Evolutionary conservation across 805 yeast genomes (phyloP).

Genomic region (Pichia insulana): DNA sequence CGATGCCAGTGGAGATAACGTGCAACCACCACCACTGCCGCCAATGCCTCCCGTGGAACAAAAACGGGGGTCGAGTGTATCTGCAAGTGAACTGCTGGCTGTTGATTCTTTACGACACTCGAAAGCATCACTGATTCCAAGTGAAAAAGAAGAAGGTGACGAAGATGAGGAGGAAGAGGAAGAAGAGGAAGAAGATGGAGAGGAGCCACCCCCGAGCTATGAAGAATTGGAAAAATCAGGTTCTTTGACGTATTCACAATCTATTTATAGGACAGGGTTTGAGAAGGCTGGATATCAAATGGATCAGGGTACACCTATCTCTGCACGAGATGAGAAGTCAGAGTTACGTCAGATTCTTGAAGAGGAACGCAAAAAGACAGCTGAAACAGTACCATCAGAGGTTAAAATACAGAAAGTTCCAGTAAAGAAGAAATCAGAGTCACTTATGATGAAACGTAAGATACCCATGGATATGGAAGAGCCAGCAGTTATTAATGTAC

Average conservation of each 20-base stretch:
- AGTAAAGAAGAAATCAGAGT: conserved; percentile 12
- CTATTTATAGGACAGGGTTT: conserved; percentile 29
- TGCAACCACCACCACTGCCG: conserved; percentile 25
- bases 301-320: conserved; percentile 17
- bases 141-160: conserved; percentile 15
- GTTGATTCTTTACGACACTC: conserved; percentile 12
- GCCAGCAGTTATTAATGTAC: background rate
- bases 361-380: background rate
- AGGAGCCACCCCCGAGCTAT: conserved; percentile 26
- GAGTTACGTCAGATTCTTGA: conserved; percentile 1
- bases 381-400: background rate
- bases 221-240: conserved; percentile 29
- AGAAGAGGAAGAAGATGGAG: conserved; percentile 4
- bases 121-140: conserved; percentile 18
- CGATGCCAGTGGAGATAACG: background rate
- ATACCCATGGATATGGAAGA: background rate
- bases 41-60: conserved; percentile 21
- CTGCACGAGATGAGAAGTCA: conserved; percentile 8
- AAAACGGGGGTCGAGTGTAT: conserved; percentile 5
- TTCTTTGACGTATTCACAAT: conserved; percentile 25
- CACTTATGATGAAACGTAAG: background rate
- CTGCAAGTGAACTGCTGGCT: conserved; percentile 3
- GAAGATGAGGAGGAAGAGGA: conserved; percentile 8
- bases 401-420: conserved; percentile 18
- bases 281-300: conserved; percentile 29